Conservation (phyloP, 305 asterid species). For the Rubia balearica region DNA sequence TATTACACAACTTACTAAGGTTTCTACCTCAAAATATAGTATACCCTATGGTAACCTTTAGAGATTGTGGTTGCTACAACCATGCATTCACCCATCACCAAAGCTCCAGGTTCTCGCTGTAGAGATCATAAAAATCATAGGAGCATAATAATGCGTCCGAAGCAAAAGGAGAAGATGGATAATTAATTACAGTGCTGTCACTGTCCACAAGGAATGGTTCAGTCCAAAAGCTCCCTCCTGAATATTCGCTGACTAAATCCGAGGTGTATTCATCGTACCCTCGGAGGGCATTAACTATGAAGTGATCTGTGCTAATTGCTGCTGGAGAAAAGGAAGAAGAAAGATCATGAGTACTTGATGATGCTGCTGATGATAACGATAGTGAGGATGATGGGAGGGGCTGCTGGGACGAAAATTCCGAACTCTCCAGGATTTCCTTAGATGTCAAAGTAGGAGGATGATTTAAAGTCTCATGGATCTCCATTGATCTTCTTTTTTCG, state of each 20-base stretch:
- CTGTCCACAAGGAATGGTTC: slow-evolving; percentile 1
- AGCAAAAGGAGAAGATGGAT: background rate
- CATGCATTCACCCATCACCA: background rate
- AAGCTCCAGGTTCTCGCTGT: background rate
- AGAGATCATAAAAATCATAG: background rate
- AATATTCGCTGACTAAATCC: background rate
- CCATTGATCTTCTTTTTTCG: background rate
- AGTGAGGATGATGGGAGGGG: background rate
- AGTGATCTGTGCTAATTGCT: background rate
- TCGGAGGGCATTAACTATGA: background rate
- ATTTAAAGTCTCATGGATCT: background rate
- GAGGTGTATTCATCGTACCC: background rate
- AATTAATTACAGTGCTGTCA: background rate
- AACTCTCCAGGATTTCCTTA: background rate
- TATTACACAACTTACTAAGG: too few relatives aligned
- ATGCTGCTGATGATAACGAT: background rate
- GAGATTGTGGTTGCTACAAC: background rate
- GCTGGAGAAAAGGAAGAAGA: background rate
- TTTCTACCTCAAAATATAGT: background rate
- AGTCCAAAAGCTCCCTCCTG: background rate
- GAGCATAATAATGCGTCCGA: background rate
- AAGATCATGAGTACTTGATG: background rate
- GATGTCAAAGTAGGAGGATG: background rate
- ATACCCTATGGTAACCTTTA: background rate
- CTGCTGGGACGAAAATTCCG: background rate